These are phyloP conservation scores for Fulvia fulva DNA, from an alignment of 2,329 filamentous ascomycete species.

Conservation along the genomic window DNA sequence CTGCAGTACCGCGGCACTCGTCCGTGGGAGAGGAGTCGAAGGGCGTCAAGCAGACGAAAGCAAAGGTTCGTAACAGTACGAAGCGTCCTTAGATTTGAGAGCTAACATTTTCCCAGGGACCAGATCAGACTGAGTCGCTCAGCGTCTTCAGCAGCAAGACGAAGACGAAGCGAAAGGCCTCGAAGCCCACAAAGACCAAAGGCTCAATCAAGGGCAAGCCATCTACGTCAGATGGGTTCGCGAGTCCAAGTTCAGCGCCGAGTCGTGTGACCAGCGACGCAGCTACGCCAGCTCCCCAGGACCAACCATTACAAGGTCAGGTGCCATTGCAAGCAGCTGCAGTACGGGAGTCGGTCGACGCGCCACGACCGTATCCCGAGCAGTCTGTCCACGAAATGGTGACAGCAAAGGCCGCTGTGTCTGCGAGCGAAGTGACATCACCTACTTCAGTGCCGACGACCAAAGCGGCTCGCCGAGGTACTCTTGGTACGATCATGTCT, in stretches of 20 bases:
- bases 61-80: conserved; percentile 23
- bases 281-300: background rate
- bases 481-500: background rate
- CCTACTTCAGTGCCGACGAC: background rate
- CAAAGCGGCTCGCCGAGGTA: background rate
- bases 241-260: background rate
- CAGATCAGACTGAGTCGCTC: conserved; percentile 35
- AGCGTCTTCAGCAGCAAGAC: conserved; percentile 27
- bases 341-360: background rate
- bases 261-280: background rate
- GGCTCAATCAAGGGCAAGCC: conserved; percentile 17
- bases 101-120: conserved; percentile 4
- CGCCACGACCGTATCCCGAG: background rate
- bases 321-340: background rate
- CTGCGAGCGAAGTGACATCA: background rate
- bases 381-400: background rate
- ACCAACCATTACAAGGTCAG: background rate
- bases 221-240: background rate
- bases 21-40: background rate
- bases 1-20: conserved; percentile 9
- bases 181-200: conserved; percentile 17
- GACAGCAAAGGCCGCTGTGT: background rate
- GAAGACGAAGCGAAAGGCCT: conserved; percentile 19
- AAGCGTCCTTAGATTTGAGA: background rate
- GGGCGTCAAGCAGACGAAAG: conserved; percentile 22